Evolutionary conservation across 2,329 filamentous ascomycete species (phyloP).

Genomic region (Neurospora crassa): DNA sequence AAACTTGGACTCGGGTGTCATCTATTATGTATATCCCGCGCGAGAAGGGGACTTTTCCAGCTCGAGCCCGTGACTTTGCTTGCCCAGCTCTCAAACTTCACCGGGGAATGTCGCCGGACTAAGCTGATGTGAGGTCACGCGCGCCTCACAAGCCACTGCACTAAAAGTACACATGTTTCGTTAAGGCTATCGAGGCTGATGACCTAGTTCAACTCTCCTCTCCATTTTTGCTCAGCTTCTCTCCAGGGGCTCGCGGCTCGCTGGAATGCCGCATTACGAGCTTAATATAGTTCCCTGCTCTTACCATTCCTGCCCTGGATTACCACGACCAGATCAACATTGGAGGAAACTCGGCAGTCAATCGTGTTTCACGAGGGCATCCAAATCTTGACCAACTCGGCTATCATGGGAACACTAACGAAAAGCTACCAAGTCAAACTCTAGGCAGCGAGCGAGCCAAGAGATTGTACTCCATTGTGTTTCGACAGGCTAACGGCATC

Average conservation of each 20-base stretch:
- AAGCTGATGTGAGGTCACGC: not conserved
- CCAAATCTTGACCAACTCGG: not conserved
- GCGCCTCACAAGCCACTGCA: not conserved
- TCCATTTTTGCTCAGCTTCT: not conserved
- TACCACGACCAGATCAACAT: not conserved
- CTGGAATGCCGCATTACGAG: not conserved
- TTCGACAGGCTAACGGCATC: not conserved
- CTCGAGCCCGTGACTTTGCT: not conserved
- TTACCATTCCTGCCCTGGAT: not conserved
- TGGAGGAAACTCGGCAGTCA: not conserved
- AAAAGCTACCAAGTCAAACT: not conserved
- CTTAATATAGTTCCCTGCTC: not conserved
- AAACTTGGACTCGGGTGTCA: too few relatives aligned
- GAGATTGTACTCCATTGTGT: not conserved
- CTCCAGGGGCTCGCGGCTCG: not conserved
- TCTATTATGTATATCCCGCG: too few relatives aligned
- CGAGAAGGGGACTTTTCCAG: not conserved
- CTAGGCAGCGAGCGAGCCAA: not conserved
- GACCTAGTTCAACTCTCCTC: not conserved
- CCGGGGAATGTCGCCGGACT: not conserved
- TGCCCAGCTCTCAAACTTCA: not conserved
- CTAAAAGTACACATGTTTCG: not conserved
- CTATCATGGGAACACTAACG: not conserved
- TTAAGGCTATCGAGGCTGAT: not conserved
- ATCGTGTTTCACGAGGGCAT: not conserved